phyloP scores from a whole-genome alignment of 2,329 filamentous ascomycete species.

The Fusarium brachygibbosum region DNA sequence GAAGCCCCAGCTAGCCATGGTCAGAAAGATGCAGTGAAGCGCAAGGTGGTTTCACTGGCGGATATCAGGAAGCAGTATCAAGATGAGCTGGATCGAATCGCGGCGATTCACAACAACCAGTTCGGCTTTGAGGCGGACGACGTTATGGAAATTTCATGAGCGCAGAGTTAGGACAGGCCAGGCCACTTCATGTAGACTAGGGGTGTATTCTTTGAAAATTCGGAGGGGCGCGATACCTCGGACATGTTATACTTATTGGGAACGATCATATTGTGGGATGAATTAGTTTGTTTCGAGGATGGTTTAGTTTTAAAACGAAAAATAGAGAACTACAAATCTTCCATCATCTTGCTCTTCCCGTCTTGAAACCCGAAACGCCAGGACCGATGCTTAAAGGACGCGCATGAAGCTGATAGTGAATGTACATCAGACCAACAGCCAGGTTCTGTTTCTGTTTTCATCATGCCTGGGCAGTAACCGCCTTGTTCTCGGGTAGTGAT shows the following conservation, averaged over 20 bases:
- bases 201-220: constrained; percentile 44
- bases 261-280: constrained; percentile 47
- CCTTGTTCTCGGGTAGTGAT: constrained; percentile 60
- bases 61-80: constrained; percentile 92
- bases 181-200: constrained; percentile 44
- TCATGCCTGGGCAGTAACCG: constrained; percentile 55
- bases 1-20: constrained; percentile 47
- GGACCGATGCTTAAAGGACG: constrained; percentile 57
- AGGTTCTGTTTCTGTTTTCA: constrained; percentile 18
- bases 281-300: constrained; percentile 44
- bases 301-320: constrained; percentile 36
- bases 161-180: constrained; percentile 21
- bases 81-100: constrained; percentile 87
- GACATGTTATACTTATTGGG: constrained; percentile 43
- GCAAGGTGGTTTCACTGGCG: constrained; percentile 85
- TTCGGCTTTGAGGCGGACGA: constrained; percentile 78
- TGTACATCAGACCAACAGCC: constrained; percentile 35
- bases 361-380: constrained; percentile 55
- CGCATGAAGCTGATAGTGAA: constrained; percentile 47
- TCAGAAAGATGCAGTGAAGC: constrained; percentile 61
- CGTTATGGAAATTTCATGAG: constrained; percentile 65
- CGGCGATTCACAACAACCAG: constrained; percentile 88
- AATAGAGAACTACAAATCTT: constrained; percentile 44
- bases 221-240: constrained; percentile 51
- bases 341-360: constrained; percentile 43